Base-by-base conservation (phyloP, 768 basidiomycete species). In the Podaxis mareebaensis region DNA sequence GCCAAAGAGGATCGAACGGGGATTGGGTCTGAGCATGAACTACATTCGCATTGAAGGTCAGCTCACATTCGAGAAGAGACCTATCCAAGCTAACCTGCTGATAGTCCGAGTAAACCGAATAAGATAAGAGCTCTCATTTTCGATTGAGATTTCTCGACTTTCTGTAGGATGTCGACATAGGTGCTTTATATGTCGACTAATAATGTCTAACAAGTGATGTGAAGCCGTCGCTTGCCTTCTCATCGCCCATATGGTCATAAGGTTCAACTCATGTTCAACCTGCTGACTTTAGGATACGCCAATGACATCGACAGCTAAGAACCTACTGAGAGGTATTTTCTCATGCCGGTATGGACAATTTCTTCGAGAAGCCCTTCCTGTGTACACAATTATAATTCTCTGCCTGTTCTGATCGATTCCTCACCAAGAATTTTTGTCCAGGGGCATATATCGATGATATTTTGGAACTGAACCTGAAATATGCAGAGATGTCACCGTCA, bases 1-100 rank as follows among this genome's bases (percentile, higher is more conserved):
- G 83, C 83, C 84, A 85, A 22, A 69, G 53, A 17, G 61, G 61
- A 7, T 62, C 61, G 15, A 62, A 12, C 17, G 49, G 36, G 11
- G 3, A n/a, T 17, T 48, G 61, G 52, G 24, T 4, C 20, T 53
- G 33, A 36, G 53, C 53, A 46, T 53, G 40, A 30, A 62, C 61
- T 62, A 53, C 36, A 40, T 17, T 53, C 17, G 17, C 13, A 17
- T 33, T 6, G 15, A 10, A 10, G 26, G 39, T 54, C 42, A 55
- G 33, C n/a, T 46, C n/a, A 2, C 26, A 17, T 17, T 30, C 36
- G 15, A 46, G 8, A 17, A 26, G 15, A n/a, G 10, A 6, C 7
- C 6, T 15, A 39, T 11, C 13, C 42, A 15, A 28, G 30, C 61
- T 48, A 12, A 55, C 61, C 44, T 48, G 61, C 10, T 48, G 36